Evolutionary conservation across 2,329 filamentous ascomycete genomes (phyloP), one percentile per base, ranked within the genome.

Genomic region (Tolypocladium album): DNA sequence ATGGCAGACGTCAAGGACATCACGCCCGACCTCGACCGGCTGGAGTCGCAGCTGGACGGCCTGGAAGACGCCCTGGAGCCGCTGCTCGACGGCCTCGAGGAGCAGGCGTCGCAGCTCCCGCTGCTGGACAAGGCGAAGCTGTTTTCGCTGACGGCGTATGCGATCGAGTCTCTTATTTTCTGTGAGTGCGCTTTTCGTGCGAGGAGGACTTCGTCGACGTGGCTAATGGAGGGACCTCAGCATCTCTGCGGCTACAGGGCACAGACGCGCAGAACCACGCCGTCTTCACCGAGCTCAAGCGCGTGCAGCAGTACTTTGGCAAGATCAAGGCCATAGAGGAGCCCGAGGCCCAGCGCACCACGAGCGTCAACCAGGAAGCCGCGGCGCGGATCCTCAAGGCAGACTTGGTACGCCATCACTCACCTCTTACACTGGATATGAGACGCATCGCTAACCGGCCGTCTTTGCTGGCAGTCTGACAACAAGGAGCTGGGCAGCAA

Each of bases 101-200:
- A 87, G 47, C 83, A 85, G 60, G 85, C 90, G 6, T 87, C 85
- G 59, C 91, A 91, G 70, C 80, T 97, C 36, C 92, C 93, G 1
- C 81, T 97, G n/a, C 81, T 99, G 62, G 93, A 97, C 78, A 92
- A 91, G 76, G 92, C 94, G 9, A 97, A 97, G 76, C 85, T 97
- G 61, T 91, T 95, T 71, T 87, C 94, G n/a, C 80, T 96, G 24
- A 81, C 88, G 58, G 88, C 91, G 22, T 99, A 97, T 72, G 84
- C 92, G 0, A 87, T 99, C 64, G 93, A 97, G 70, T 95, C 92
- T 0, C 78, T 96, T 12, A 77, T 99, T 9, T 97, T 96, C 74
- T 89, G 89, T 92, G 75, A 64, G 84, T 70, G 50, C n/a, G 27
- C 12, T 2, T 31, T 12, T 36, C 11, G 8, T 34, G 17, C 8